A percentile compares a stretch with the other conserved stretches of the same genome.
These are phyloP conservation scores for Styphnolobium japonicum DNA, from an alignment of 306 rosid species.

Conservation along the genomic window DNA sequence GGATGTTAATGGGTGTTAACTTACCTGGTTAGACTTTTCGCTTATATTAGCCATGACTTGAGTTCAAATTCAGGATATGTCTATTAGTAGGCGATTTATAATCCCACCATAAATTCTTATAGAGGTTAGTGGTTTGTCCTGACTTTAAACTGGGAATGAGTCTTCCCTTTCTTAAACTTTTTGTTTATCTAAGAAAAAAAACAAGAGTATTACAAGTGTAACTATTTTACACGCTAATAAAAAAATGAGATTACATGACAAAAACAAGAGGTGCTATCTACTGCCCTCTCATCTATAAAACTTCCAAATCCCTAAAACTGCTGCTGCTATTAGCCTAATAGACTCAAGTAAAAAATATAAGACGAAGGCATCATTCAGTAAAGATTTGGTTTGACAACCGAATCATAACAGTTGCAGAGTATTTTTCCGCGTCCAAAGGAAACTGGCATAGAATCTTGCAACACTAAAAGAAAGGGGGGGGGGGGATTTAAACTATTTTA, in stretches of 20 bases:
- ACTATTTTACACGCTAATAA: conserved; percentile 17
- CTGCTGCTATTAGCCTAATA: conserved; percentile 13
- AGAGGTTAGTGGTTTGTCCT: too few relatives aligned
- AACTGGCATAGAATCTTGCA: conserved; percentile 34
- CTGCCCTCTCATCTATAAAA: conserved; percentile 30
- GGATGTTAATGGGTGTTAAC: too few relatives aligned
- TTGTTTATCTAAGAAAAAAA: too few relatives aligned
- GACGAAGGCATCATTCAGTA: neutral
- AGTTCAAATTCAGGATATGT: too few relatives aligned
- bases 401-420: conserved; percentile 15
- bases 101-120: too few relatives aligned
- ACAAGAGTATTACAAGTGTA: neutral
- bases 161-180: too few relatives aligned
- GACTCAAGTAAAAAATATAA: neutral
- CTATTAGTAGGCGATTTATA: too few relatives aligned
- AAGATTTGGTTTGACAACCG: conserved; percentile 11
- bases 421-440: neutral
- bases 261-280: neutral
- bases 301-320: conserved; percentile 11
- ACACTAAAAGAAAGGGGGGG: too few relatives aligned
- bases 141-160: too few relatives aligned
- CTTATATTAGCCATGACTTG: too few relatives aligned
- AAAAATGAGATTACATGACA: conserved; percentile 14
- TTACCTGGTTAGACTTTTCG: too few relatives aligned
- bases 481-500: neutral